Evolutionary conservation across 139 green algal species (phyloP), one percentile per base, ranked within the genome.

Genomic region (Chlamydomonas applanata): DNA sequence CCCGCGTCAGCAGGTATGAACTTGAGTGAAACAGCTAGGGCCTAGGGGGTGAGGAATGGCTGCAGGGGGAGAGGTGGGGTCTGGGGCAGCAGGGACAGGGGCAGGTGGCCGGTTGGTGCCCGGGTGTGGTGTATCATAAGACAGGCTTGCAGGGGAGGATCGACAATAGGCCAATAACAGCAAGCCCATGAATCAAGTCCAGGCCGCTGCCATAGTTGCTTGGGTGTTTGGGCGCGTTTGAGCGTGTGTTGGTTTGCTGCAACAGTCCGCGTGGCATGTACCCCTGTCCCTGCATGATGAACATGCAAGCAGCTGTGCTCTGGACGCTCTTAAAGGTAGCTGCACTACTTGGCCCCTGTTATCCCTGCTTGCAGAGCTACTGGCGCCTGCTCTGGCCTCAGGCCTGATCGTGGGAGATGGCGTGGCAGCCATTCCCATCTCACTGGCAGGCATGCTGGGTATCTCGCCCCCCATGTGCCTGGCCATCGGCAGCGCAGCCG

Each of bases 381-480:
- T 81, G 0, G 69, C 62, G 3, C 63, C 75, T 1, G 78, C 71
- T 34, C 70, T 81, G 1, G 79, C 73, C 3, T 71, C 74, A 3
- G 79, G 79, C 4, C 49, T 85, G 25, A 75, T 85, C 24, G 79
- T 81, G 33, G 79, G 79, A 4, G 79, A 85, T 71, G 79, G 79
- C 22, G 32, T 85, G n/a, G 81, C 72, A 62, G 52, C 71, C 0
- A 74, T 85, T 3, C 79, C 79, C 25, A 60, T 73, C 44, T 71
- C 53, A 34, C 45, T 85, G 5, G 30, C 79, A 13, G 79, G 70
- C 7, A 79, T 85, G 65, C 65, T 72, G 19, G 44, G 44, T 17
- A 7, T 72, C 24, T 17, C 22, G 19, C 33, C 65, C 35, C 65
- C 65, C 22, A 34, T 60, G n/a, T 72, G 65, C 36, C 53, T 72